Evolutionary conservation across 345 rosid genomes (phyloP).

Genomic region (Camelina hispida): DNA sequence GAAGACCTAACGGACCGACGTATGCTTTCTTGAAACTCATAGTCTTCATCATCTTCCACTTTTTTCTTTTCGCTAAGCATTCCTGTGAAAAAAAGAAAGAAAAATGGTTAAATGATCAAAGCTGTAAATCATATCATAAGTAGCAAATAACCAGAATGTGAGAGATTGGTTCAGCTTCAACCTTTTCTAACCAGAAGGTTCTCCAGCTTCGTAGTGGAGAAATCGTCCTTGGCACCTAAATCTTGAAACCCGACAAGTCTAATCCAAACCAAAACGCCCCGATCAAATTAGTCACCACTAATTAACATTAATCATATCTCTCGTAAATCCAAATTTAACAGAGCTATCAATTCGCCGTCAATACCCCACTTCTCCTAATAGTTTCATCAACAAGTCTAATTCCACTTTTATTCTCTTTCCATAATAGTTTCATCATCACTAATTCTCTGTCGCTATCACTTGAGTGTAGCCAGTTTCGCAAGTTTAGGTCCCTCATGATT

Average conservation of each 20-base stretch:
- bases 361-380: no score
- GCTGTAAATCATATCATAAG: background rate
- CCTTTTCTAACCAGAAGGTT: slow-evolving; percentile 68
- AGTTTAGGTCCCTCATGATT: no score
- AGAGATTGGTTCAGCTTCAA: slow-evolving; percentile 15
- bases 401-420: no score
- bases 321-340: no score
- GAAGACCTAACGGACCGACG: slow-evolving; percentile 62
- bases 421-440: no score
- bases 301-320: no score
- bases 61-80: slow-evolving; percentile 63
- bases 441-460: no score
- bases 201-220: slow-evolving; percentile 58
- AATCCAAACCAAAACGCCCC: no score
- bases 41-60: slow-evolving; percentile 54
- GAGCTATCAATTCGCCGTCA: no score
- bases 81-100: slow-evolving; percentile 45
- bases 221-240: slow-evolving; percentile 82
- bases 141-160: background rate
- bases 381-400: no score
- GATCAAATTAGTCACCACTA: no score
- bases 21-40: slow-evolving; percentile 51
- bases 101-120: background rate
- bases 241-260: slow-evolving; percentile 83
- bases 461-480: no score